Evolutionary conservation across 331 rosid species (phyloP).

Genomic region (Ulmus americana): DNA sequence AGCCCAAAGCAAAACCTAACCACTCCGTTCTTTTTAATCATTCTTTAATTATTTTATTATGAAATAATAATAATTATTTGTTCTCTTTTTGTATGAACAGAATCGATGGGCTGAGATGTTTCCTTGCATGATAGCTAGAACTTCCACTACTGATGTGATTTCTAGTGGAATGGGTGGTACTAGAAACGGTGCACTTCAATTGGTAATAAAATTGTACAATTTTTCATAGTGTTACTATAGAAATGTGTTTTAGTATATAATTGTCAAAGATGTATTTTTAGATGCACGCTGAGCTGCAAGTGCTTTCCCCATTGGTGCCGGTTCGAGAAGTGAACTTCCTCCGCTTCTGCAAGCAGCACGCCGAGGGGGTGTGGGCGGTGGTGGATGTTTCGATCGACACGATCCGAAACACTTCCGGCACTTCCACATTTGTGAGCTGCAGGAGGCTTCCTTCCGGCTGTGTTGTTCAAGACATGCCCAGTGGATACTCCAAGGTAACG

Average conservation of each 20-base stretch:
- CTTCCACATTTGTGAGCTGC: constrained; percentile 47
- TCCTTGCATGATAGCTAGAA: constrained; percentile 79
- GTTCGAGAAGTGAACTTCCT: constrained; percentile 77
- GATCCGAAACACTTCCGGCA: constrained; percentile 50
- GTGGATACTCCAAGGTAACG: constrained; percentile 91
- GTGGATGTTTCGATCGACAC: constrained; percentile 77
- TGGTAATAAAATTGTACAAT: constrained; percentile 31
- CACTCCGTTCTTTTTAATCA: no score
- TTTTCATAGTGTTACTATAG: background rate
- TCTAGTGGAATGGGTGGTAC: constrained; percentile 82
- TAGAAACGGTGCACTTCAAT: constrained; percentile 85
- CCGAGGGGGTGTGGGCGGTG: constrained; percentile 97
- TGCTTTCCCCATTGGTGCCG: constrained; percentile 88
- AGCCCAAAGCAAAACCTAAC: background rate
- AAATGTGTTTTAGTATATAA: background rate
- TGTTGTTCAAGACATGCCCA: constrained; percentile 91
- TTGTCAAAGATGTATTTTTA: background rate
- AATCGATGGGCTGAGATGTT: constrained; percentile 94
- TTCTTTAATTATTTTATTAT: background rate
- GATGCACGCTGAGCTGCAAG: constrained; percentile 98
- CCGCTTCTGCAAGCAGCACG: constrained; percentile 90
- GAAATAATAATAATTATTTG: constrained; percentile 8
- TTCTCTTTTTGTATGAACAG: constrained; percentile 26
- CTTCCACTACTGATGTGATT: constrained; percentile 65
- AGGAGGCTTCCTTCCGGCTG: constrained; percentile 96